A percentile compares a stretch with the other conserved stretches of the same genome.
These are phyloP conservation scores for Penicillium herquei DNA, from an alignment of 495 filamentous ascomycete genomes.

Conservation along the genomic window DNA sequence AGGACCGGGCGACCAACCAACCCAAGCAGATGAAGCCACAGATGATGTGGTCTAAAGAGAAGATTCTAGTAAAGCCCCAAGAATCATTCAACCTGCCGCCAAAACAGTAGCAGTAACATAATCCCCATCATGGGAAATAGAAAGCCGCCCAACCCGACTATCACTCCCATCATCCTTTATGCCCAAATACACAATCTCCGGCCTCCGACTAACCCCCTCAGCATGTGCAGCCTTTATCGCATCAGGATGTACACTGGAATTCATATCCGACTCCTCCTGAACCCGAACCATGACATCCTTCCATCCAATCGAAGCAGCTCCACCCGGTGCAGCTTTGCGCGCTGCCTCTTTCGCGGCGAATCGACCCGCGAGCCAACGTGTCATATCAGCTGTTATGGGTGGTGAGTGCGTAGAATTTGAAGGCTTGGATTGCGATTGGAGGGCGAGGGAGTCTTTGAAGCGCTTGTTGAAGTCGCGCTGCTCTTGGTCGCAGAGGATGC, in stretches of 20 bases:
- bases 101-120: conserved; percentile 57
- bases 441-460: conserved; percentile 26
- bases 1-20: too few relatives aligned
- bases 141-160: conserved; percentile 37
- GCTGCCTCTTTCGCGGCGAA: conserved; percentile 52
- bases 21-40: too few relatives aligned
- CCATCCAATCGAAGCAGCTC: conserved; percentile 40
- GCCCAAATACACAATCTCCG: conserved; percentile 41
- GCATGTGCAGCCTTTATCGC: background rate
- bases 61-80: background rate
- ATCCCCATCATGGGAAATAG: conserved; percentile 60
- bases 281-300: conserved; percentile 40
- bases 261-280: conserved; percentile 16
- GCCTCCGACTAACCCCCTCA: conserved; percentile 29
- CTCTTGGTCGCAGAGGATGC: conserved; percentile 49
- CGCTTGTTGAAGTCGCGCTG: conserved; percentile 39
- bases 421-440: conserved; percentile 3
- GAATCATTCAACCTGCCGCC: conserved; percentile 31
- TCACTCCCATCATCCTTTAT: conserved; percentile 15
- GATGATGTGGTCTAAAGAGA: too few relatives aligned
- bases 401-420: background rate
- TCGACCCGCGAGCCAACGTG: conserved; percentile 47
- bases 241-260: background rate
- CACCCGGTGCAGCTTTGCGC: conserved; percentile 43
- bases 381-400: conserved; percentile 35